Evolutionary conservation across 2,329 filamentous ascomycete species (phyloP).

Genomic region (Aspergillus texensis): DNA sequence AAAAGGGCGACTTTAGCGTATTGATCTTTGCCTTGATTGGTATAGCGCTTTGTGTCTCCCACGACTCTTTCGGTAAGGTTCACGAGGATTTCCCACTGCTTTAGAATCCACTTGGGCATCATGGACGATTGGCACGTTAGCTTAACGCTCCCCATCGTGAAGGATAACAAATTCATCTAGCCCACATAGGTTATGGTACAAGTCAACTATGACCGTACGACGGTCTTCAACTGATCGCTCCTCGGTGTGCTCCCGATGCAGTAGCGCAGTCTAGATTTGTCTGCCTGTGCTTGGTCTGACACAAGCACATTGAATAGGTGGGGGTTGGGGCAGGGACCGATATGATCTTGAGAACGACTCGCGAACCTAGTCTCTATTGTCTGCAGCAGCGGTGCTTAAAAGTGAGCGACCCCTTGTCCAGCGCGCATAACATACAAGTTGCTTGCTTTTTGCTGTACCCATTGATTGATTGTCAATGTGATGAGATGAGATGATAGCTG

Average conservation of each 20-base stretch:
- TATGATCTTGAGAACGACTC: not conserved
- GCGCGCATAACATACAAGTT: not conserved
- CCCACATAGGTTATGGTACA: not conserved
- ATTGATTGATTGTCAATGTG: no score
- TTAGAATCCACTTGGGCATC: not conserved
- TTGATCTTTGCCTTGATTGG: not conserved
- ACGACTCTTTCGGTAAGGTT: not conserved
- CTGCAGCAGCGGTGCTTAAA: not conserved
- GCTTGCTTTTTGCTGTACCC: not conserved
- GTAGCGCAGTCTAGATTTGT: not conserved
- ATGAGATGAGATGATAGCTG: not conserved
- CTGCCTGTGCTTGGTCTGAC: not conserved
- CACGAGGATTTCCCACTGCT: not conserved
- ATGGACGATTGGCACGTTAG: constrained; percentile 1
- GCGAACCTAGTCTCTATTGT: not conserved
- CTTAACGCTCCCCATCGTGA: not conserved
- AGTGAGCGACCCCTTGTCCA: not conserved
- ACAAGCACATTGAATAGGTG: not conserved
- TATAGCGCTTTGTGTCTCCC: not conserved
- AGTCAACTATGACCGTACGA: not conserved
- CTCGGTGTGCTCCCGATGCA: not conserved
- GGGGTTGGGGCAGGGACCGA: not conserved
- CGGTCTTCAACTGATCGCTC: not conserved
- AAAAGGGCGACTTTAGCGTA: not conserved
- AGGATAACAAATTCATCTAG: not conserved